Percentiles rank a stretch among this genome's conserved stretches.
Evolutionary conservation across 257 asterid genomes (phyloP).

Genomic region (Solanum clarkiae): DNA sequence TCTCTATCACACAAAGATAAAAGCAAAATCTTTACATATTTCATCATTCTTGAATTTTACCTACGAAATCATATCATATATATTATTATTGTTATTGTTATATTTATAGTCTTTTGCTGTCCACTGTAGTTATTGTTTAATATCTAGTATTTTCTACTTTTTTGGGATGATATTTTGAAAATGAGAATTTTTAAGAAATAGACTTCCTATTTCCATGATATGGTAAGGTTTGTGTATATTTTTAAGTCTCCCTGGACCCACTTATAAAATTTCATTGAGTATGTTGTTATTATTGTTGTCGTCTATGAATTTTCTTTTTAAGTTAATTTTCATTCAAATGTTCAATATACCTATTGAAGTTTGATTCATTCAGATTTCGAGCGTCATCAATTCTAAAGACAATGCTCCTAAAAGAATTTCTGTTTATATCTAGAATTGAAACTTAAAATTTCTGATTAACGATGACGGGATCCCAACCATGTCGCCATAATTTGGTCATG

Average conservation of each 20-base stretch:
- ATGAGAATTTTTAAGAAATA: no score
- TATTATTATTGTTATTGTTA: background rate
- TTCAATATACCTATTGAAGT: background rate
- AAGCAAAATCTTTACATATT: background rate
- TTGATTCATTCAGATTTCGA: background rate
- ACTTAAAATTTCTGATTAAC: background rate
- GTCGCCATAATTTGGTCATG: fast-evolving
- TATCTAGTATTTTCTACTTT: no score
- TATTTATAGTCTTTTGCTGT: no score
- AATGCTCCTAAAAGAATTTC: no score
- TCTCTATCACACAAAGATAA: background rate
- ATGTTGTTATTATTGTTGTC: no score
- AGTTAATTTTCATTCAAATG: background rate
- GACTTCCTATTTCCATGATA: no score
- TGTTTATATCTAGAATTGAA: fast-evolving
- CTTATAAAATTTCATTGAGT: no score
- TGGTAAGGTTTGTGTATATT: no score
- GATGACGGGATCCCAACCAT: background rate
- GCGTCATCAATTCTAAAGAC: background rate
- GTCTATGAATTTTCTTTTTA: no score
- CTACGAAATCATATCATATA: background rate
- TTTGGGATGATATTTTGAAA: no score
- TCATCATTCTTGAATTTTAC: background rate
- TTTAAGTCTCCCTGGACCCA: no score
- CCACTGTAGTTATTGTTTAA: no score